phyloP scores from a whole-genome alignment of 768 basidiomycete genomes.

The Tricholoma bakamatsutake region DNA sequence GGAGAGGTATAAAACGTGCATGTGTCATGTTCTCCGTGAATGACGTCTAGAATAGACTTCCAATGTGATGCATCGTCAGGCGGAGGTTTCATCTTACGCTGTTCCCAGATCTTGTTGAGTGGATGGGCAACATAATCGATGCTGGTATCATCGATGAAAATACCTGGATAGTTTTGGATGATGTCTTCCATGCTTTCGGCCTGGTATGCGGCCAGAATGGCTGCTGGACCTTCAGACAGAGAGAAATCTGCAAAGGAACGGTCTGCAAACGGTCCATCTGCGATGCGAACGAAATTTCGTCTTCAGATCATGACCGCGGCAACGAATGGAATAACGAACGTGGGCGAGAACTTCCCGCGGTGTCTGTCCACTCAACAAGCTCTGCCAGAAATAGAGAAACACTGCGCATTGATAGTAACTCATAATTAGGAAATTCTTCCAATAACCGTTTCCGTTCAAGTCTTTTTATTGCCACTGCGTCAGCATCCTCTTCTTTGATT shows the following conservation, averaged over 20 bases:
- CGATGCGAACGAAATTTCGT: neutral
- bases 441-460: slow-evolving; percentile 5
- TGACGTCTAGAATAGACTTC: slow-evolving; percentile 13
- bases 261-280: neutral
- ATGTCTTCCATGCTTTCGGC: neutral
- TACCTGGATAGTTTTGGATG: neutral
- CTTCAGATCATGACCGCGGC: neutral
- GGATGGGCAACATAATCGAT: slow-evolving; percentile 13
- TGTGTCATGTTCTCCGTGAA: slow-evolving; percentile 8
- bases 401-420: slow-evolving; percentile 10
- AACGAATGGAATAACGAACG: neutral
- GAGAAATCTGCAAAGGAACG: neutral
- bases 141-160: neutral
- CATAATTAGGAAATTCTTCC: slow-evolving; percentile 5
- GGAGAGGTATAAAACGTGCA: neutral
- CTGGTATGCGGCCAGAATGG: slow-evolving; percentile 11
- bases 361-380: neutral
- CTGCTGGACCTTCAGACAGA: slow-evolving; percentile 5
- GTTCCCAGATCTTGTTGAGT: slow-evolving; percentile 12
- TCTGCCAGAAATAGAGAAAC: slow-evolving; percentile 6
- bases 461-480: neutral
- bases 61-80: slow-evolving; percentile 11
- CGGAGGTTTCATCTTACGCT: slow-evolving; percentile 16
- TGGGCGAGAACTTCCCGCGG: neutral
- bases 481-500: slow-evolving; percentile 1